Base-by-base conservation (phyloP, 495 filamentous ascomycete species). In the Hyaloscypha variabilis region DNA sequence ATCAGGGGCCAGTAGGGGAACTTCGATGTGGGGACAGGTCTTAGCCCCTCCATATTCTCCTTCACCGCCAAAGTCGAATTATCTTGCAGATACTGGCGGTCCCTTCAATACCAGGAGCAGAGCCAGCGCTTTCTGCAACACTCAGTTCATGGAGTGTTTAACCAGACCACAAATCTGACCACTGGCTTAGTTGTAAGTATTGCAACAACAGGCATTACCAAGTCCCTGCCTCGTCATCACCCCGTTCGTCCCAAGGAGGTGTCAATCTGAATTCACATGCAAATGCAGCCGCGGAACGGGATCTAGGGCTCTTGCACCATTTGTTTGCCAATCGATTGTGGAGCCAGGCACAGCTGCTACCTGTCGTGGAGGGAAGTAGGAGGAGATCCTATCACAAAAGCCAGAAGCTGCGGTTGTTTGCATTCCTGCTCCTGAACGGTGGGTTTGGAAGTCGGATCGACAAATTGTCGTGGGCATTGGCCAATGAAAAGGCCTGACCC, bases 231-330 rank as follows among this genome's bases (percentile, higher is more conserved):
- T 46, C 39, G 17, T 17, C 39, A 46, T 17, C 39, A 14, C 19
- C 39, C 13, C 19, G 39, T 46, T 11, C 39, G 2, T 46, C 39
- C 39, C 39, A 46, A 17, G 39, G 17, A 19, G 19, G 39, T 46
- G 39, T 46, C 1, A 10, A 17, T 42, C 17, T 46, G 6, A 49
- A 36, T 63, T 67, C 65, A 67, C 65, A 67, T 67, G 65, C 65
- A 63, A 67, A 63, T 66, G 64, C 64, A 52, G 34, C 54, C 29
- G 30, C 64, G 64, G 58, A 31, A 61, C 64, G 64, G 65, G 52
- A 57, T 62, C 64, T 42, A 50, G 49, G 30, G 60, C 31, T 52
- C 17, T 49, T 23, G 39, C 46, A 25, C 8, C 17, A 6, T 55
- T 25, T 31, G 58, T 34, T 29, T 26, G 21, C 62, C 62, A 60